phyloP scores from a whole-genome alignment of 208 protist genomes.

The Crithidia acanthocephali region DNA sequence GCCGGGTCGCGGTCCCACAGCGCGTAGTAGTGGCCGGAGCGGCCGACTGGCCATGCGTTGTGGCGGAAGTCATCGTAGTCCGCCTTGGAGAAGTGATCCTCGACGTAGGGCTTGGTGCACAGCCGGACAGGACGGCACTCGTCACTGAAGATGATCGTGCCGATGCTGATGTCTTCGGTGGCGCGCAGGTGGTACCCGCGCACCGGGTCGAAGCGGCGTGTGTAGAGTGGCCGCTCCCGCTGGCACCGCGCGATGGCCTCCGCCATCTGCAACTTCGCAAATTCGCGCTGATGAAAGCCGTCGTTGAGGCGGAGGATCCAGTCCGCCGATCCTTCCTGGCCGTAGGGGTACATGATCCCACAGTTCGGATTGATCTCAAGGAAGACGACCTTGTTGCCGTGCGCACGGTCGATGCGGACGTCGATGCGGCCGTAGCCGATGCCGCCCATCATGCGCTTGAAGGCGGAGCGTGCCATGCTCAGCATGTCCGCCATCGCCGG shows the following conservation, averaged over 20 bases:
- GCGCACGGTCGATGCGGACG: slow-evolving; percentile 76
- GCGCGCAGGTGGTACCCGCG: slow-evolving; percentile 79
- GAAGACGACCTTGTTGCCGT: slow-evolving; percentile 68
- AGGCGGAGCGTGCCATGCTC: slow-evolving; percentile 68
- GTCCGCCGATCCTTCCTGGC: slow-evolving; percentile 86
- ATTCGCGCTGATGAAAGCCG: slow-evolving; percentile 78
- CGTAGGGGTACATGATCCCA: slow-evolving; percentile 90
- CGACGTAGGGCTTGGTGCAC: slow-evolving; percentile 80
- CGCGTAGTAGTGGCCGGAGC: slow-evolving; percentile 80
- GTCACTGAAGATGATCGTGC: slow-evolving; percentile 67
- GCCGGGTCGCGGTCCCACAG: slow-evolving; percentile 79
- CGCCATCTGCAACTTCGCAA: slow-evolving; percentile 79
- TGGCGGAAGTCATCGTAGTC: slow-evolving; percentile 69
- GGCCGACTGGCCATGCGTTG: slow-evolving; percentile 79
- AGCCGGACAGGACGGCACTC: slow-evolving; percentile 70
- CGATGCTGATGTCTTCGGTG: slow-evolving; percentile 51
- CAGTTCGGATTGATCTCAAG: slow-evolving; percentile 94
- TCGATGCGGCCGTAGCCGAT: slow-evolving; percentile 90
- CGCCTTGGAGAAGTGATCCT: slow-evolving; percentile 40
- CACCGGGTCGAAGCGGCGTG: slow-evolving; percentile 50
- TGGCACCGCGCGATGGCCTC: slow-evolving; percentile 59
- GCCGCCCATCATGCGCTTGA: slow-evolving; percentile 91
- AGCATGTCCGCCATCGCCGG: slow-evolving; percentile 72
- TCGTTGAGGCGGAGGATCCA: slow-evolving; percentile 82
- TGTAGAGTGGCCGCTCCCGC: slow-evolving; percentile 51